Conservation (phyloP, 805 yeast genomes). For the Candida ulmi region DNA sequence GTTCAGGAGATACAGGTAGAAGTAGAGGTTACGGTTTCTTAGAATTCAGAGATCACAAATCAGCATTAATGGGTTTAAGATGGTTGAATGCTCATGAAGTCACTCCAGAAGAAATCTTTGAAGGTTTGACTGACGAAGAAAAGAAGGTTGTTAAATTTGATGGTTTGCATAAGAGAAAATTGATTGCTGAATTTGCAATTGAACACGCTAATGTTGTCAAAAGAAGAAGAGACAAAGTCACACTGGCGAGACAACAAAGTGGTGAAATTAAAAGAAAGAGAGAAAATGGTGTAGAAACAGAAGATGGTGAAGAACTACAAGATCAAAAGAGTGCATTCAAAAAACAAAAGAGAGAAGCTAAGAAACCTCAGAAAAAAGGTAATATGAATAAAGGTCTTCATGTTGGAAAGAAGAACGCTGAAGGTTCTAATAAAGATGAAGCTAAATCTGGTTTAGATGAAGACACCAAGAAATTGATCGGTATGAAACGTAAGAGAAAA, state of each 20-base stretch:
- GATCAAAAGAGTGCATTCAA: conserved; percentile 9
- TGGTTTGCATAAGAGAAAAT: conserved; percentile 53
- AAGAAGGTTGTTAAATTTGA: conserved; percentile 49
- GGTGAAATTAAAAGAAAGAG: conserved; percentile 25
- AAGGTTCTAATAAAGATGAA: conserved; percentile 6
- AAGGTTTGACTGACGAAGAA: conserved; percentile 69
- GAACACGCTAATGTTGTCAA: conserved; percentile 92
- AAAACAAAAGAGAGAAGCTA: conserved; percentile 1
- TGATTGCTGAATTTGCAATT: conserved; percentile 92
- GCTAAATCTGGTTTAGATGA: conserved; percentile 39
- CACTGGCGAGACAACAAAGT: conserved; percentile 31
- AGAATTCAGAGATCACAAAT: conserved; percentile 86
- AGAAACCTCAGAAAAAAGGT: conserved; percentile 31
- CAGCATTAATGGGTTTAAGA: conserved; percentile 93
- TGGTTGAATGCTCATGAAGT: conserved; percentile 96
- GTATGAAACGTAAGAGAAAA: conserved; percentile 63
- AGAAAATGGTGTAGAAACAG: conserved; percentile 18
- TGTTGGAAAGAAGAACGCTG: conserved; percentile 14
- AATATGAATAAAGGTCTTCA: conserved; percentile 37
- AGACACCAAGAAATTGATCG: conserved; percentile 58
- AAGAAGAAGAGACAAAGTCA: conserved; percentile 73
- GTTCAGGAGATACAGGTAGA: conserved; percentile 80
- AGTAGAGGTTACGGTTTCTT: conserved; percentile 96
- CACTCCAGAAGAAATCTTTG: conserved; percentile 58
- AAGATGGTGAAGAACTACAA: conserved; percentile 7